A percentile compares a stretch with the other conserved stretches of the same genome.
phyloP scores from a whole-genome alignment of 305 asterid species.

The Fraxinus platypoda region DNA sequence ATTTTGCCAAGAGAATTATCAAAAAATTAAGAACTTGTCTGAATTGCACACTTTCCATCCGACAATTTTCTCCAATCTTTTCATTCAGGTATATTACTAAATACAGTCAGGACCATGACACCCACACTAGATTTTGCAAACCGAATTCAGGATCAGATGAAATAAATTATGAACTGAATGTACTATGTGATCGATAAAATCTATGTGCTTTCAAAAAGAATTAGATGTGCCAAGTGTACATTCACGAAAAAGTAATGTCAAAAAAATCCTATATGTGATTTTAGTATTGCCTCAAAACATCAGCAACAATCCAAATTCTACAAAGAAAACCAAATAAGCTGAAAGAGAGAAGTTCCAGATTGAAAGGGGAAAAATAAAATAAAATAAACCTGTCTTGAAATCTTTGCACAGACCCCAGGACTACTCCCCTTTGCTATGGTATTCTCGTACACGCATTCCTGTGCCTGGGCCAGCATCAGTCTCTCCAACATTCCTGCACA shows the following conservation, averaged over 20 bases:
- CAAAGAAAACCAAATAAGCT: background rate
- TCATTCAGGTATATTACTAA: background rate
- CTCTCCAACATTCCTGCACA: conserved; percentile 98
- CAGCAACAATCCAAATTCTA: background rate
- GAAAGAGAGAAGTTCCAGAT: conserved; percentile 11
- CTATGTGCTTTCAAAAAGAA: background rate
- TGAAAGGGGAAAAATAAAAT: background rate
- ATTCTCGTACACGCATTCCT: conserved; percentile 95
- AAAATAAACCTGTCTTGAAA: conserved; percentile 80
- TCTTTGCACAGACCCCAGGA: conserved; percentile 90
- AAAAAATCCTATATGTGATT: background rate
- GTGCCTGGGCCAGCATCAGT: conserved; percentile 98
- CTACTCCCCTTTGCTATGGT: conserved; percentile 96
- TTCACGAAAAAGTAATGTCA: background rate
- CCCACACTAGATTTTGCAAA: background rate
- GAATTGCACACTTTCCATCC: background rate
- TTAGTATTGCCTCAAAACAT: background rate
- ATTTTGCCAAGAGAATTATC: background rate
- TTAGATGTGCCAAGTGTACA: background rate
- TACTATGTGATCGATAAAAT: background rate
- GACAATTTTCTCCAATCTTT: background rate
- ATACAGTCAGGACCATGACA: background rate
- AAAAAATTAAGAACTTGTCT: background rate
- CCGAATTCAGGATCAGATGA: background rate
- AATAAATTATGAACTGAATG: background rate